Conservation (phyloP, 176 grass and related monocot genomes). For the Zoysia pacifica region DNA sequence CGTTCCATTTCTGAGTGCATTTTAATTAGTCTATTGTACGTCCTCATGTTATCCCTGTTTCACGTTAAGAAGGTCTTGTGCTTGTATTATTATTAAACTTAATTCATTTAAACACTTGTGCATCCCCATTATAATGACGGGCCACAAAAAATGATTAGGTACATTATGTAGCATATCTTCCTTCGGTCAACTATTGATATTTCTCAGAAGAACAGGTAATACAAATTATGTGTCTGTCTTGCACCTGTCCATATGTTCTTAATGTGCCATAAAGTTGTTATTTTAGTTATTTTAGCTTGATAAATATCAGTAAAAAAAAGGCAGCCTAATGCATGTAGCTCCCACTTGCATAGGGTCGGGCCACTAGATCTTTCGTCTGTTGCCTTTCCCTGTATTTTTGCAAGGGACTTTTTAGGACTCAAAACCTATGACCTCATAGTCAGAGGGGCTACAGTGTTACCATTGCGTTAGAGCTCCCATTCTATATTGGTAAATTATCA, state of each 20-base stretch:
- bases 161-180: not conserved
- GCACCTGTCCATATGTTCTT: not conserved
- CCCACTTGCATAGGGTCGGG: too few relatives aligned
- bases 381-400: too few relatives aligned
- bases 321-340: too few relatives aligned
- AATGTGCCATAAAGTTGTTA: constrained; percentile 17
- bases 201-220: not conserved
- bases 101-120: constrained; percentile 9
- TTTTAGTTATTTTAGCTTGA: constrained; percentile 10
- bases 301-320: not conserved
- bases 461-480: too few relatives aligned
- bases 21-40: not conserved
- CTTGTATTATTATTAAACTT: not conserved
- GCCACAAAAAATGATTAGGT: not conserved
- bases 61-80: not conserved
- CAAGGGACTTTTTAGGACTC: too few relatives aligned
- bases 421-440: too few relatives aligned
- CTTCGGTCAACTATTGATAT: not conserved
- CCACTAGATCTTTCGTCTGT: too few relatives aligned
- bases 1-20: not conserved
- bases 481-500: not conserved
- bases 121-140: not conserved
- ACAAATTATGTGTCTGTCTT: not conserved
- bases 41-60: not conserved
- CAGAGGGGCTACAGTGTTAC: too few relatives aligned